Evolutionary conservation across 805 yeast species (phyloP).

Genomic region (Yarrowia phangngaensis): DNA sequence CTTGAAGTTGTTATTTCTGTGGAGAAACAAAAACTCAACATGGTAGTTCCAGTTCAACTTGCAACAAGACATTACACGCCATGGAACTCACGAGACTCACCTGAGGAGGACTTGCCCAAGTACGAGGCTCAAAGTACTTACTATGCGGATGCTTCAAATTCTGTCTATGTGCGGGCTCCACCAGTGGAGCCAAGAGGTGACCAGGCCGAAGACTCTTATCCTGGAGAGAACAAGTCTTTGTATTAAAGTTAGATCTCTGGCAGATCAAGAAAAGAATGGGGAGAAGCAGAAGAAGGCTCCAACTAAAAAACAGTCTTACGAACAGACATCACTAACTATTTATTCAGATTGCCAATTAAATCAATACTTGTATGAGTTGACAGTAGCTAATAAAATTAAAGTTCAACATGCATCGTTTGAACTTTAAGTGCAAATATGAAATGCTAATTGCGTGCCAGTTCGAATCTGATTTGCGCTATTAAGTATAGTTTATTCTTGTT

Average conservation of each 20-base stretch:
- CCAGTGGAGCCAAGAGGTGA: background rate
- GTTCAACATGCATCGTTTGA: too few species aligned
- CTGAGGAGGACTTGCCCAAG: slow-evolving; percentile 24
- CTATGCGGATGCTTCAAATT: slow-evolving; percentile 3
- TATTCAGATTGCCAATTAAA: slow-evolving; percentile 1
- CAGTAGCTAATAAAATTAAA: too few species aligned
- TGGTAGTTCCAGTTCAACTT: slow-evolving; percentile 24
- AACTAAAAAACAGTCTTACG: too few species aligned
- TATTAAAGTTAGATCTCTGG: too few species aligned
- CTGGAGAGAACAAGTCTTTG: slow-evolving; percentile 21
- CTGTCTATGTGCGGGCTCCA: slow-evolving; percentile 9
- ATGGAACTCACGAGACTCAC: slow-evolving; percentile 13
- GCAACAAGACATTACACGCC: slow-evolving; percentile 24
- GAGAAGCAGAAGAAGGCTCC: too few species aligned
- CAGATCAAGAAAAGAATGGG: too few species aligned
- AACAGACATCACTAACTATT: slow-evolving; percentile 23
- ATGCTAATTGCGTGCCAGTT: too few species aligned
- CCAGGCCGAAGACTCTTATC: slow-evolving; percentile 10
- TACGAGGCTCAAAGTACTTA: slow-evolving; percentile 13
- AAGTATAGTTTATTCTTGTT: too few species aligned
- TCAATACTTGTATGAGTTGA: too few species aligned
- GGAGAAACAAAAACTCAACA: slow-evolving; percentile 7
- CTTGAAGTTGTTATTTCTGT: slow-evolving; percentile 11
- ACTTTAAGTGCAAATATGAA: too few species aligned
- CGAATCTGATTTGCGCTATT: too few species aligned